Percentiles rank a stretch among this genome's conserved stretches.
These are phyloP conservation scores for Microdochium bolleyi DNA, from an alignment of 2,329 filamentous ascomycete genomes.

Conservation along the genomic window DNA sequence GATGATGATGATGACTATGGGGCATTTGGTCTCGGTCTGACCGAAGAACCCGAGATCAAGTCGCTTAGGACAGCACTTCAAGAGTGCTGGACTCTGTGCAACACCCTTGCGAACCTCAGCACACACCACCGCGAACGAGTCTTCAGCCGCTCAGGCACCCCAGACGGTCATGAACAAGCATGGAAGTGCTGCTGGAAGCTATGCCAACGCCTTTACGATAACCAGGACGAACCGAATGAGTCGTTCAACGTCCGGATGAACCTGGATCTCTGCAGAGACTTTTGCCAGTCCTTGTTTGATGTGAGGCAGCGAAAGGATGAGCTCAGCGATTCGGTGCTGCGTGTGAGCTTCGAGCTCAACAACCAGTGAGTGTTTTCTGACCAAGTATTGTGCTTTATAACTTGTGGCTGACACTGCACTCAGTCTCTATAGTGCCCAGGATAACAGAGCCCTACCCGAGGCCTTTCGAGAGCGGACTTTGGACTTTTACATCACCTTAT, in stretches of 20 bases:
- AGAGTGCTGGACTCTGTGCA: conserved; percentile 92
- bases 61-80: conserved; percentile 70
- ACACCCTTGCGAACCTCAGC: conserved; percentile 78
- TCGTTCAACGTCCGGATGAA: conserved; percentile 63
- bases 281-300: conserved; percentile 88
- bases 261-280: conserved; percentile 81
- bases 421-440: conserved; percentile 82
- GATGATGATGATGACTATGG: conserved; percentile 40
- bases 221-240: conserved; percentile 62
- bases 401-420: conserved; percentile 1
- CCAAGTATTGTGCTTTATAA: background rate
- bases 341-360: conserved; percentile 91
- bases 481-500: conserved; percentile 90
- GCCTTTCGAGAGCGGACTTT: conserved; percentile 82
- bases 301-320: conserved; percentile 72
- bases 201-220: conserved; percentile 82
- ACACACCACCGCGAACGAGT: conserved; percentile 74
- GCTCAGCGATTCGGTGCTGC: conserved; percentile 72
- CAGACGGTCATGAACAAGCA: conserved; percentile 75
- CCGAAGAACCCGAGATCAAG: conserved; percentile 51
- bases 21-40: conserved; percentile 24
- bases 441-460: conserved; percentile 69
- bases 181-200: conserved; percentile 94
- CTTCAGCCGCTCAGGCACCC: conserved; percentile 66
- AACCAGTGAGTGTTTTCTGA: conserved; percentile 57